These are phyloP conservation scores for Malus sieversii DNA, from an alignment of 306 rosid species.

Conservation along the genomic window DNA sequence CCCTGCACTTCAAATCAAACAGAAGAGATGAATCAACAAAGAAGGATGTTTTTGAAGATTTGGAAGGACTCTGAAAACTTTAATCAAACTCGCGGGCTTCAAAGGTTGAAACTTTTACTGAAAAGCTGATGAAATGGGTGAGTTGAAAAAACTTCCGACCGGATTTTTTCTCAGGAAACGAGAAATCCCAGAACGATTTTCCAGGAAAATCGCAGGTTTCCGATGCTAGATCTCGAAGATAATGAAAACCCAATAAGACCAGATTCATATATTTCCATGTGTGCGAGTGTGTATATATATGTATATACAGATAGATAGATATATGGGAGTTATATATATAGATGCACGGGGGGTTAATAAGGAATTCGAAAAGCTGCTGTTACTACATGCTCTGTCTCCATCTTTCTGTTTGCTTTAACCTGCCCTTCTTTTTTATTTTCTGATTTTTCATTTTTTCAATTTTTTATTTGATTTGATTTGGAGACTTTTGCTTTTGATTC, in stretches of 20 bases:
- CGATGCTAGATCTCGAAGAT: constrained; percentile 36
- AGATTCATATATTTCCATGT: constrained; percentile 8
- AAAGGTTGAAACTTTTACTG: neutral
- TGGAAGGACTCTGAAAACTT: neutral
- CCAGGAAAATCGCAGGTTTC: constrained; percentile 29
- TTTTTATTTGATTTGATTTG: neutral
- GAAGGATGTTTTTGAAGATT: neutral
- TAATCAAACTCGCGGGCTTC: neutral
- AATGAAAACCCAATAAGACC: constrained; percentile 9
- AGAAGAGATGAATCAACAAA: neutral
- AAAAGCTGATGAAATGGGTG: neutral
- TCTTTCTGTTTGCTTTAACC: neutral
- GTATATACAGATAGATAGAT: neutral
- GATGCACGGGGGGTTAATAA: neutral
- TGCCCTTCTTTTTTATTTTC: neutral
- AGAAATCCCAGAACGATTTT: constrained; percentile 34
- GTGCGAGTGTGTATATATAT: neutral
- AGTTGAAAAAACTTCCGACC: constrained; percentile 10
- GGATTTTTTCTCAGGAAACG: constrained; percentile 30
- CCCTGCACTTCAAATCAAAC: neutral
- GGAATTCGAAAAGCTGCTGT: constrained; percentile 5
- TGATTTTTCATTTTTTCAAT: neutral
- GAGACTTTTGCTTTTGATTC: neutral
- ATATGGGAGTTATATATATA: neutral
- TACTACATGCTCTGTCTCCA: constrained; percentile 12